Base-by-base conservation (phyloP, 331 rosid genomes). In the Quercus phellos region DNA sequence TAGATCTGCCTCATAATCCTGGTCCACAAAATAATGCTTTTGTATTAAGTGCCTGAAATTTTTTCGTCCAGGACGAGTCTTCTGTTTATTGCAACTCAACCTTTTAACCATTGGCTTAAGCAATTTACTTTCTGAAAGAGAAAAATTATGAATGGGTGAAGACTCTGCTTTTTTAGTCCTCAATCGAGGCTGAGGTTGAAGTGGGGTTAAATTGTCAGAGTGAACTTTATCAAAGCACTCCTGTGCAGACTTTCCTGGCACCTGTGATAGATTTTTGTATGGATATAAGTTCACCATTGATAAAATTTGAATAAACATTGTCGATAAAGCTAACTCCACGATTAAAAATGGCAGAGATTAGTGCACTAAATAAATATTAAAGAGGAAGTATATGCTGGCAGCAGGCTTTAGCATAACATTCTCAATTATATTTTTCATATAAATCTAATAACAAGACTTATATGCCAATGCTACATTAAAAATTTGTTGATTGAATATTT, bases 191-290 rank as follows among this genome's bases (percentile, higher is more conserved):
- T 22, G 90, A 51, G 78, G 54, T 74, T 84, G 91, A 75, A 85
- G 93, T 13, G 98, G 98, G 35, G 98, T 92, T 64, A 59, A 50
- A 71, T 70, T 80, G 72, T 89, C 90, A 26, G 79, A 59, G 77
- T 94, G 88, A 67, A 92, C 81, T 79, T 89, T 92, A 79, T 94
- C 89, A 76, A 94, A 94, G 89, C 99, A 94, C 16, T 94, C 99
- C 81, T 92, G 96, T 77, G 90, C 92, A 74, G 95, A 86, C 83
- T 94, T 94, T 80, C 96, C 98, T 3, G 95, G 94, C 54, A 92
- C 99, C 99, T 92, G 83, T 73, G 61, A 77, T 56, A 63, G 51
- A 81, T 56, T 90, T 81, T 85, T 60, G 32, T 16, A 51, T 55
- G 61, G 74, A 59, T 21, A 61, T 32, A 83, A 82, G 72, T 68